Evolutionary conservation across 768 basidiomycete species (phyloP).

Genomic region (Cytidiella melzeri): DNA sequence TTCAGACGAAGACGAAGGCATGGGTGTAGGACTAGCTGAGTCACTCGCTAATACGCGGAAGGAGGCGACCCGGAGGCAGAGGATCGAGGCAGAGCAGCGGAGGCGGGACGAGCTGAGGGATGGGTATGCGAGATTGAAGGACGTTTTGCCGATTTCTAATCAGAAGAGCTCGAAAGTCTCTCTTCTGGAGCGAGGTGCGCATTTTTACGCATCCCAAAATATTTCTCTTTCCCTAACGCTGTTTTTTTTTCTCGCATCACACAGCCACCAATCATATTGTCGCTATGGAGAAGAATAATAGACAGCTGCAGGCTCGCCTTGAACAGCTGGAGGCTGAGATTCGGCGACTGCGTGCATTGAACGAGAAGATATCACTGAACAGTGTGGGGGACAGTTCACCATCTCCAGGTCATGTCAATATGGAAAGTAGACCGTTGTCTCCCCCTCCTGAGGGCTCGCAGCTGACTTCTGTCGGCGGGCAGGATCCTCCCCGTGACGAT

Average conservation of each 20-base stretch:
- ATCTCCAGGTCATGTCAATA: constrained; percentile 41
- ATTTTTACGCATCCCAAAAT: constrained; percentile 17
- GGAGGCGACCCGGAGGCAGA: constrained; percentile 76
- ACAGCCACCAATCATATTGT: constrained; percentile 77
- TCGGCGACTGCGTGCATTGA: constrained; percentile 61
- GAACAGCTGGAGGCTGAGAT: constrained; percentile 63
- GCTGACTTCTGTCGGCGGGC: constrained; percentile 50
- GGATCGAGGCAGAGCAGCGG: constrained; percentile 88
- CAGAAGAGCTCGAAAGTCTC: constrained; percentile 92
- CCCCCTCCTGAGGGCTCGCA: constrained; percentile 56
- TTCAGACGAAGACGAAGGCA: constrained; percentile 63
- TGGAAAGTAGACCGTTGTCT: constrained; percentile 50
- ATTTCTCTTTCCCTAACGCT: constrained; percentile 10
- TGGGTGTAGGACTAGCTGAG: constrained; percentile 64
- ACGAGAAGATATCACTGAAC: constrained; percentile 78
- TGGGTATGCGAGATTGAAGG: constrained; percentile 83
- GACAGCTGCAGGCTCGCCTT: constrained; percentile 65
- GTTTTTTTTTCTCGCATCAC: constrained; percentile 3
- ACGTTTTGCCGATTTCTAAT: constrained; percentile 79
- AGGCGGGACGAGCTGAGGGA: constrained; percentile 86
- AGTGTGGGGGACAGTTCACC: constrained; percentile 48
- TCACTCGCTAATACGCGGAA: constrained; percentile 73
- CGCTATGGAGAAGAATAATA: constrained; percentile 64
- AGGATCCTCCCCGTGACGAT: constrained; percentile 57
- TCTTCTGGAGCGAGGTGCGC: constrained; percentile 77